Evolutionary conservation across 352 stramenopile species (phyloP), one percentile per base, ranked within the genome.

Genomic region (Globisporangium polare): DNA sequence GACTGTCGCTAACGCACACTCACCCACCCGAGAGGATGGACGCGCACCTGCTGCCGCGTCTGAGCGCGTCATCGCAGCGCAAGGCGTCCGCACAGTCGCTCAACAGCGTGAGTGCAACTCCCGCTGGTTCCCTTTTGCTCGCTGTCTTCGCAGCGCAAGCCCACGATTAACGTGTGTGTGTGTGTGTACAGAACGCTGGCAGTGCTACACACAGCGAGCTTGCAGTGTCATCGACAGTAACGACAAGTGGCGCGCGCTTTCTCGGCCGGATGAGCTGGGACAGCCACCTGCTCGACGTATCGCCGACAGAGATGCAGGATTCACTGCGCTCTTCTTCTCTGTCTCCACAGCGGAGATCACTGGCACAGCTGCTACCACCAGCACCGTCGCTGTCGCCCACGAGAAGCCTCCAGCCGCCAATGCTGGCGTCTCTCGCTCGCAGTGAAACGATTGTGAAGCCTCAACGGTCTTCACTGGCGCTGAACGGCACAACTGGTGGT

Each of bases 191-290:
- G 45, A 6, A 1, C 15, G 24, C 15, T 17, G 45, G 33, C 3
- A 26, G 5, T 8, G 22, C 22, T 8, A 17, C n/a, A 26, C 7
- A 1, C 5, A 26, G 43, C 9, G 43, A 50, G 43, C 26, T 18
- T n/a, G 7, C 42, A 10, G 42, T n/a, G n/a, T n/a, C 42, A 26
- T 50, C 9, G n/a, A n/a, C 41, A 47, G 41, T 15, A 18, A 5
- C 24, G 26, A 20, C 45, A 29, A 18, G 22, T 3, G 24, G 39
- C n/a, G 27, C 18, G 29, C 54, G 42, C 54, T 86, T 75, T 39
- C 67, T 85, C 0, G 78, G 68, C 3, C 74, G 78, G 8, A 75
- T 86, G 61, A 86, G 78, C 60, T 88, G 78, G 78, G 71, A 88
- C 20, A 74, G 65, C 47, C 64, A 60, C n/a, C 51, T 88, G 35